phyloP scores from a whole-genome alignment of 2,329 filamentous ascomycete genomes.

The Alternaria novae-zelandiae region DNA sequence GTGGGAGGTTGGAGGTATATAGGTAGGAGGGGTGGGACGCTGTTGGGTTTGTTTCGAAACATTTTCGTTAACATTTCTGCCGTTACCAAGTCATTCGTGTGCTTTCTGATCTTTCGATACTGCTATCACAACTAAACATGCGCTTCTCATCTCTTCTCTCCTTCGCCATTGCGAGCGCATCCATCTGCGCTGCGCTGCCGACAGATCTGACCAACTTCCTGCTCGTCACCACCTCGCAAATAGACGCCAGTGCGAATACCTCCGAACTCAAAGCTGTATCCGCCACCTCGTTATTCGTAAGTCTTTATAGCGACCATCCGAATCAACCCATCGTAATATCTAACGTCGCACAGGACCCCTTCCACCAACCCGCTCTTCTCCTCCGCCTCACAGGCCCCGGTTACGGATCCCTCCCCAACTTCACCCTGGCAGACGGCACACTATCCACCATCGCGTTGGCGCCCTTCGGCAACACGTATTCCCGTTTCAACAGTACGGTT shows the following conservation, averaged over 20 bases:
- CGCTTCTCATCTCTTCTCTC: constrained; percentile 12
- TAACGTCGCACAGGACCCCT: constrained; percentile 33
- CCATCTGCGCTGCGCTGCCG: constrained; percentile 17
- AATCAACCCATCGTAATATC: neutral
- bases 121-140: constrained; percentile 12
- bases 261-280: constrained; percentile 44
- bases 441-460: constrained; percentile 40
- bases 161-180: constrained; percentile 7
- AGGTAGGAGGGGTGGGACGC: neutral
- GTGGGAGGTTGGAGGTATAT: neutral
- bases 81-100: neutral
- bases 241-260: constrained; percentile 30
- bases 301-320: neutral
- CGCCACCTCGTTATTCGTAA: constrained; percentile 48
- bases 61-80: neutral
- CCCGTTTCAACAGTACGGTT: constrained; percentile 41
- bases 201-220: constrained; percentile 40
- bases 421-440: constrained; percentile 45
- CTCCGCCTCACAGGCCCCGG: constrained; percentile 48
- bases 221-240: constrained; percentile 49
- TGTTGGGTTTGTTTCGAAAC: neutral
- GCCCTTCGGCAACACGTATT: constrained; percentile 33
- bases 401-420: constrained; percentile 49
- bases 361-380: constrained; percentile 42
- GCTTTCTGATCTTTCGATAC: neutral